Percentiles rank a stretch among this genome's conserved stretches.
Evolutionary conservation across 75 land plant species (phyloP).

Genomic region (Pinus albicaulis): DNA sequence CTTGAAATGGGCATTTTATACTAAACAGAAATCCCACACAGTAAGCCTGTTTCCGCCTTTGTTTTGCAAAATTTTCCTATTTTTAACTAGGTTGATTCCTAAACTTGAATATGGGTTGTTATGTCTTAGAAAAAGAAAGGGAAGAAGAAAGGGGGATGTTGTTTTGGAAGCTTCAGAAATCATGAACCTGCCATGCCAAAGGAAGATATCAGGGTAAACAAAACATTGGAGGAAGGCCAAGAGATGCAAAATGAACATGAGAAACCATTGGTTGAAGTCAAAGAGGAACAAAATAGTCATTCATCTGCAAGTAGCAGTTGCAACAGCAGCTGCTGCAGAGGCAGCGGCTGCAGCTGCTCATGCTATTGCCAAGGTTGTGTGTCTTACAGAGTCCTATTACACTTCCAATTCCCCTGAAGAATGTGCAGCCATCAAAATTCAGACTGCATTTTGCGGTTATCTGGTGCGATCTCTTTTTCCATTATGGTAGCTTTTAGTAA

Average conservation of each 20-base stretch:
- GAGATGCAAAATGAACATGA: not conserved
- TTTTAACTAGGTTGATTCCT: not conserved
- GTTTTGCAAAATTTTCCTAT: not conserved
- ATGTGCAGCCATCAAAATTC: slow-evolving; percentile 73
- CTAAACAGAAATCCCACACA: not conserved
- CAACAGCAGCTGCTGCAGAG: slow-evolving; percentile 58
- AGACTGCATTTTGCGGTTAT: slow-evolving; percentile 64
- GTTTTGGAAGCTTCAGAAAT: not conserved
- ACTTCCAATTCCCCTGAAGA: slow-evolving; percentile 30
- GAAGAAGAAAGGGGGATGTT: not conserved
- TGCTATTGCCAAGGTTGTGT: slow-evolving; percentile 44
- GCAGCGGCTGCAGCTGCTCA: slow-evolving; percentile 64
- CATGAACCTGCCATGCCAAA: not conserved
- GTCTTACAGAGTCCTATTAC: slow-evolving; percentile 36
- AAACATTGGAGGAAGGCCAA: not conserved
- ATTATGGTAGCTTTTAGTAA: not conserved
- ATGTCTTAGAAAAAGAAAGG: not conserved
- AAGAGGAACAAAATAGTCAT: not conserved
- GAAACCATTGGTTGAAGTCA: not conserved
- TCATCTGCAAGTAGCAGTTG: slow-evolving; percentile 39
- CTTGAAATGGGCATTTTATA: not conserved
- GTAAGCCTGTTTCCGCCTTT: not conserved
- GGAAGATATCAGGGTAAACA: not conserved
- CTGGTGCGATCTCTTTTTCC: slow-evolving; percentile 18
- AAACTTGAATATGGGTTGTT: not conserved